Percentiles rank a stretch among this genome's conserved stretches.
These are phyloP conservation scores for Xylariaceae sp. DNA, from an alignment of 2,329 filamentous ascomycete species.

Conservation along the genomic window DNA sequence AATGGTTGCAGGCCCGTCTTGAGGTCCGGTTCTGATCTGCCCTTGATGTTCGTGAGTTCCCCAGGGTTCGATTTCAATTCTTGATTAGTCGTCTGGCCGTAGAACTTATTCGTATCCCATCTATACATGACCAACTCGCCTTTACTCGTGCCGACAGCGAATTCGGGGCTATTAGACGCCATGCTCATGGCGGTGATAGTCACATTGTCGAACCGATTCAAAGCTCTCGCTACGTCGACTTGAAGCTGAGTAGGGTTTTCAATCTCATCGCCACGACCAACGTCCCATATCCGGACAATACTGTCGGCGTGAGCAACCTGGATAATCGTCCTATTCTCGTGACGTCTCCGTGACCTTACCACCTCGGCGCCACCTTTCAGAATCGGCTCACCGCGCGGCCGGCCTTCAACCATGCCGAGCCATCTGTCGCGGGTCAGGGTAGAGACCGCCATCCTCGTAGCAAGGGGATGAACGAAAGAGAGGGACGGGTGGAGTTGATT, in stretches of 20 bases:
- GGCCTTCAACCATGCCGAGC: constrained; percentile 84
- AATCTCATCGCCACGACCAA: constrained; percentile 85
- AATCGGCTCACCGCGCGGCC: constrained; percentile 71
- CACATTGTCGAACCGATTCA: constrained; percentile 72
- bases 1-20: constrained; percentile 78
- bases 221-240: constrained; percentile 75
- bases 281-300: constrained; percentile 87
- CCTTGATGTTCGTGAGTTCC: constrained; percentile 67
- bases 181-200: constrained; percentile 76
- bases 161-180: constrained; percentile 73
- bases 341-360: constrained; percentile 63
- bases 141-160: constrained; percentile 71
- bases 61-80: constrained; percentile 55
- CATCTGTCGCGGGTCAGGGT: constrained; percentile 73
- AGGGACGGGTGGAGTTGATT: constrained; percentile 87
- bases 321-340: constrained; percentile 77
- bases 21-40: constrained; percentile 63
- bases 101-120: constrained; percentile 76
- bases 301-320: constrained; percentile 87
- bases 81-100: constrained; percentile 56
- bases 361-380: constrained; percentile 74
- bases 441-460: constrained; percentile 66
- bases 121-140: constrained; percentile 86
- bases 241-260: constrained; percentile 80
- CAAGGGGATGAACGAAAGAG: constrained; percentile 85